Conservation (phyloP, 192 early-diverging fungal species). For the Tieghemiomyces parasiticus region DNA sequence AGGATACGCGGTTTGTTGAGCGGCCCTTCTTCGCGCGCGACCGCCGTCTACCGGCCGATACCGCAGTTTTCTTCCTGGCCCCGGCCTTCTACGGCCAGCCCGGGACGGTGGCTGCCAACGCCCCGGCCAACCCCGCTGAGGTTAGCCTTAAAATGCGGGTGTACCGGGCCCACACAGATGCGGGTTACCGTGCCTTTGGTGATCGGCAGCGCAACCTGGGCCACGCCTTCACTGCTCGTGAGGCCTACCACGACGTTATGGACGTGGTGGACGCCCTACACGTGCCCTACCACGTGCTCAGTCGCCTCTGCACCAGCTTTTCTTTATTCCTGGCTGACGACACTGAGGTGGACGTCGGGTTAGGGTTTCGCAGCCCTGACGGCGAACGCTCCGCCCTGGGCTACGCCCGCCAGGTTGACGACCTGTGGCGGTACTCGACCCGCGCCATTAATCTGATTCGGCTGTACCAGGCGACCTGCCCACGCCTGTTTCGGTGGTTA, state of each 20-base stretch:
- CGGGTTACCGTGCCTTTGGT: not conserved
- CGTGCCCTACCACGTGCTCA: slow-evolving; percentile 66
- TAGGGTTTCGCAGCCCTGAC: slow-evolving; percentile 84
- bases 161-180: not conserved
- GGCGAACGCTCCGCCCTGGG: slow-evolving; percentile 77
- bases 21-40: slow-evolving; percentile 21
- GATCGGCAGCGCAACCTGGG: not conserved
- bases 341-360: slow-evolving; percentile 52
- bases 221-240: not conserved
- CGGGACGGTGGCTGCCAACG: slow-evolving; percentile 11
- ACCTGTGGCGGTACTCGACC: slow-evolving; percentile 74
- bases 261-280: not conserved
- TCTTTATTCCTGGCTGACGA: slow-evolving; percentile 36
- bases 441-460: slow-evolving; percentile 59
- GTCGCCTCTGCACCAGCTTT: slow-evolving; percentile 46
- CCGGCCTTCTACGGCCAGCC: slow-evolving; percentile 15
- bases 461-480: slow-evolving; percentile 53
- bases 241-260: not conserved
- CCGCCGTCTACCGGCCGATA: slow-evolving; percentile 11
- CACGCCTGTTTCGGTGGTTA: slow-evolving; percentile 33
- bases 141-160: not conserved
- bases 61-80: slow-evolving; percentile 20
- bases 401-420: slow-evolving; percentile 61
- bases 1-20: slow-evolving; percentile 15
- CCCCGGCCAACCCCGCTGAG: not conserved